phyloP scores from a whole-genome alignment of 139 green algal species.

The Raphidocelis subcapitata region DNA sequence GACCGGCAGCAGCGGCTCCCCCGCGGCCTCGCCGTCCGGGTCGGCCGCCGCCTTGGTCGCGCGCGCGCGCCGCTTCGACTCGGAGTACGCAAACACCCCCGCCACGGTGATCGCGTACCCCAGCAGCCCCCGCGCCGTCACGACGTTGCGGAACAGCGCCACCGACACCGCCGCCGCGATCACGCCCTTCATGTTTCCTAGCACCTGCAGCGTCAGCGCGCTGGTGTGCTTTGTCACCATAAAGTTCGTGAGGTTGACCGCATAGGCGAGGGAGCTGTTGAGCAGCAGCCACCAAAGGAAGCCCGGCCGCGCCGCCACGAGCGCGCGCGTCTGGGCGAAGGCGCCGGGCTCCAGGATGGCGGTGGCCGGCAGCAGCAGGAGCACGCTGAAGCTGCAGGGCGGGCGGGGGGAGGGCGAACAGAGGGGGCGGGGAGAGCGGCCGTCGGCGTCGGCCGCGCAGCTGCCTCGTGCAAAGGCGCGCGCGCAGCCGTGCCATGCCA shows the following conservation, averaged over 20 bases:
- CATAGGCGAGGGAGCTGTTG: slow-evolving; percentile 90
- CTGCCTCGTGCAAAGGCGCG: too few relatives aligned
- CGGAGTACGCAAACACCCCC: slow-evolving; percentile 75
- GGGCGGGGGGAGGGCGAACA: too few relatives aligned
- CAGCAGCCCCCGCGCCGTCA: slow-evolving; percentile 60
- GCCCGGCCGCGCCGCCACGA: slow-evolving; percentile 5
- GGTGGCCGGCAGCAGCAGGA: slow-evolving; percentile 42
- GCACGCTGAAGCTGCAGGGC: not conserved
- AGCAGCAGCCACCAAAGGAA: slow-evolving; percentile 74
- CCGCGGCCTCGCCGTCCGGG: too few relatives aligned
- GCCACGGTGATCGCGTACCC: slow-evolving; percentile 84
- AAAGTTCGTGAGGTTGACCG: slow-evolving; percentile 98
- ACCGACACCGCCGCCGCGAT: slow-evolving; percentile 85
- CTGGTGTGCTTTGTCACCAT: slow-evolving; percentile 95
- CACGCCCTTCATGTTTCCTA: slow-evolving; percentile 96
- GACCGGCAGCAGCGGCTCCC: too few relatives aligned
- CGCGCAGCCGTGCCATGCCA: too few relatives aligned
- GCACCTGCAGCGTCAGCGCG: slow-evolving; percentile 93
- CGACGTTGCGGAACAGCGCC: slow-evolving; percentile 83
- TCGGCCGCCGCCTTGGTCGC: too few relatives aligned
- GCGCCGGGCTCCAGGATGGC: slow-evolving; percentile 68
- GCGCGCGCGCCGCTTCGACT: slow-evolving; percentile 14
- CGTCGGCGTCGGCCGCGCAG: too few relatives aligned
- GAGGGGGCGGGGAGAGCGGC: not conserved
- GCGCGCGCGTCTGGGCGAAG: slow-evolving; percentile 21